Conservation (phyloP, 2,329 filamentous ascomycete species). For the Graphium sp. region DNA sequence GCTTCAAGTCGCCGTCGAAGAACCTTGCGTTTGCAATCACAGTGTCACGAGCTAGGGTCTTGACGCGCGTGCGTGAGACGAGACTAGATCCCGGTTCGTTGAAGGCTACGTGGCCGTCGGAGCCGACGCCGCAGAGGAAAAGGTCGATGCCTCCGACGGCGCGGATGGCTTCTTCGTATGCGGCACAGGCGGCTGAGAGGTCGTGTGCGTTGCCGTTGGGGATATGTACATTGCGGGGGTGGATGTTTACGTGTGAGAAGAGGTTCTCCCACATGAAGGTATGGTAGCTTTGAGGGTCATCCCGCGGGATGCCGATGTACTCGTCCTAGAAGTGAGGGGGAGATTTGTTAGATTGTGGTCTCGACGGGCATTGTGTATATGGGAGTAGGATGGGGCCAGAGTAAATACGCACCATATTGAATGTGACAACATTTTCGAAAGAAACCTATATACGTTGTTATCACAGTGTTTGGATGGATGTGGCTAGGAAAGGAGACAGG, state of each 20-base stretch:
- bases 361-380: conserved; percentile 6
- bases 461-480: conserved; percentile 10
- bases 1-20: conserved; percentile 56
- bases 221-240: conserved; percentile 70
- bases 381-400: conserved; percentile 3
- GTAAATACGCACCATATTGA: conserved; percentile 76
- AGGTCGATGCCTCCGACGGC: conserved; percentile 65
- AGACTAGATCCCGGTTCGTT: conserved; percentile 76
- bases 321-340: conserved; percentile 41
- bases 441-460: conserved; percentile 39
- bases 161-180: conserved; percentile 66
- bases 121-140: conserved; percentile 71
- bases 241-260: conserved; percentile 72
- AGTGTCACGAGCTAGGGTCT: conserved; percentile 76
- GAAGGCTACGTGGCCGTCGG: conserved; percentile 80
- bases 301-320: conserved; percentile 68
- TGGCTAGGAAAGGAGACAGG: conserved; percentile 5
- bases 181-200: conserved; percentile 58
- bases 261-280: conserved; percentile 90
- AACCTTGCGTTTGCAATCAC: conserved; percentile 75
- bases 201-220: conserved; percentile 66
- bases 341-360: conserved; percentile 1
- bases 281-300: conserved; percentile 76
- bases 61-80: conserved; percentile 63
- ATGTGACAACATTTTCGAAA: conserved; percentile 77